Evolutionary conservation across 768 basidiomycete species (phyloP), one percentile per base, ranked within the genome.

Genomic region (Krasilnikovozyma curviuscula): DNA sequence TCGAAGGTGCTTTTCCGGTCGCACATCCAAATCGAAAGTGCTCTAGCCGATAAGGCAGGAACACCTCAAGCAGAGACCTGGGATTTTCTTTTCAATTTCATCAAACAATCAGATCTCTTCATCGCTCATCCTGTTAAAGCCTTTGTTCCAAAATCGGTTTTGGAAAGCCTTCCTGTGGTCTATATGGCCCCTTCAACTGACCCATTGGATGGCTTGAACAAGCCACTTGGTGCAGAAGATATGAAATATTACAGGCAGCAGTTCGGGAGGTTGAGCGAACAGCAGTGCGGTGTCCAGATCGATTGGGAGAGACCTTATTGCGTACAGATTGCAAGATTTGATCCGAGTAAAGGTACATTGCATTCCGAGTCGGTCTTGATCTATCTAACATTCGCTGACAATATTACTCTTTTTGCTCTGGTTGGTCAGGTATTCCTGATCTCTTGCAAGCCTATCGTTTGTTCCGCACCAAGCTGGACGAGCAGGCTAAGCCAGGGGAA

Each of bases 71-170:
- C 80, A 60, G 79, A 82, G 56, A 85, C 89, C 16, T 95, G 88
- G 86, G 74, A 88, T 58, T 95, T 86, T 66, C 73, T 95, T 13
- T 93, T 81, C 80, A 78, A 83, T 57, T 86, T 83, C 65, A 85
- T 95, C 59, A 72, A 84, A 61, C 71, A 79, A 27, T 79, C 83
- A 35, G 88, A 93, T 68, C 64, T 89, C 59, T 93, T 91, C 69
- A 79, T 91, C 8, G 60, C 74, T 76, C 88, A 93, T 62, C 88
- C 89, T 16, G 85, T 95, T 57, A 81, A 73, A 70, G 84, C 83
- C 64, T 95, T 95, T 58, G 85, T 93, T 10, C 89, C 89, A 3
- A 75, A 74, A 55, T 79, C 80, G 57, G 85, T 91, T 5, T 78
- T 78, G 12, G 53, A 77, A 64, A 49, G 40, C 8, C 47, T 60